phyloP scores from a whole-genome alignment of 1,284 basidiomycete species.

The Cerioporus squamosus region DNA sequence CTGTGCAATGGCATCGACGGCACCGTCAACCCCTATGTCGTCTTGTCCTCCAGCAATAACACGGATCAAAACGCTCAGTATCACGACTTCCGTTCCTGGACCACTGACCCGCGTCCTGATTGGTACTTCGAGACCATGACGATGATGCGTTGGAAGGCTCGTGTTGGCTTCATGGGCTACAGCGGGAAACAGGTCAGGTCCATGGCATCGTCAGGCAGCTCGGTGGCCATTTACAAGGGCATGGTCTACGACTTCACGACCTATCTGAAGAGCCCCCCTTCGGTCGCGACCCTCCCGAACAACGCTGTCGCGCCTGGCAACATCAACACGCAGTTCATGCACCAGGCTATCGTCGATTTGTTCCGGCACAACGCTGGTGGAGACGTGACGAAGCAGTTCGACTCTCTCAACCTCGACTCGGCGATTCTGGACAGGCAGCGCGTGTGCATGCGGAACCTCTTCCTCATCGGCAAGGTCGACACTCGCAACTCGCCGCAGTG shows the following conservation, averaged over 20 bases:
- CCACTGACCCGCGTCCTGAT: slow-evolving; percentile 90
- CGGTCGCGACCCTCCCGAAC: slow-evolving; percentile 59
- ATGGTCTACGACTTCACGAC: slow-evolving; percentile 89
- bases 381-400: slow-evolving; percentile 84
- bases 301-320: slow-evolving; percentile 50
- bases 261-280: slow-evolving; percentile 68
- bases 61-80: slow-evolving; percentile 86
- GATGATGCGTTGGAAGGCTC: slow-evolving; percentile 85
- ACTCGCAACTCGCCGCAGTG: slow-evolving; percentile 92
- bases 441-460: slow-evolving; percentile 91
- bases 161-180: slow-evolving; percentile 90
- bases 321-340: slow-evolving; percentile 81
- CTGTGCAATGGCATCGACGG: slow-evolving; percentile 90
- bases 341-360: slow-evolving; percentile 71
- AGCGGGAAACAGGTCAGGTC: slow-evolving; percentile 80
- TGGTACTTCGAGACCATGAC: slow-evolving; percentile 98
- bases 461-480: slow-evolving; percentile 91
- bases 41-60: slow-evolving; percentile 79
- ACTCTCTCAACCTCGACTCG: slow-evolving; percentile 67
- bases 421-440: slow-evolving; percentile 81
- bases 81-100: slow-evolving; percentile 92
- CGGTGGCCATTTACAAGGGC: slow-evolving; percentile 83
- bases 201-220: slow-evolving; percentile 67
- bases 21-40: slow-evolving; percentile 32
- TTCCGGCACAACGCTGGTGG: slow-evolving; percentile 84